A percentile compares a stretch with the other conserved stretches of the same genome.
These are phyloP conservation scores for Cordia subcordata DNA, from an alignment of 257 asterid species.

Conservation along the genomic window DNA sequence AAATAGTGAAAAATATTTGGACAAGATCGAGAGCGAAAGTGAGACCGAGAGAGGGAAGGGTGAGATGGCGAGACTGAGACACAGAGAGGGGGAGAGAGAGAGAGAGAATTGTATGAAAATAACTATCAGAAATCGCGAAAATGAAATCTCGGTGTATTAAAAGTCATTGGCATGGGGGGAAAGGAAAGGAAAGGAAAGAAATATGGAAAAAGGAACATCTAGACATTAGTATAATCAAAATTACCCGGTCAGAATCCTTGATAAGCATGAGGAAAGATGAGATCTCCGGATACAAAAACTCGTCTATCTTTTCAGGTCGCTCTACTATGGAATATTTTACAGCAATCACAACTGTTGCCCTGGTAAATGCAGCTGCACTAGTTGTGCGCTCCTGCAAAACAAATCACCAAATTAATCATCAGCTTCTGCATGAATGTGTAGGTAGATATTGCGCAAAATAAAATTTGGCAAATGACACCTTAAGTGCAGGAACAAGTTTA, in stretches of 20 bases:
- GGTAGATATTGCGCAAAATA: not conserved
- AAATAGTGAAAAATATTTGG: not conserved
- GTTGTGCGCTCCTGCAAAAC: conserved; percentile 73
- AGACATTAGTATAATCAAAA: not conserved
- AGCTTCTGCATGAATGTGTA: not conserved
- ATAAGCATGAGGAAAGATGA: conserved; percentile 94
- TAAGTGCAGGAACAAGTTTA: conserved; percentile 94
- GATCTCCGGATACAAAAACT: conserved; percentile 72
- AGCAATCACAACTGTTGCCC: conserved; percentile 95
- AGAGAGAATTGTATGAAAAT: no score
- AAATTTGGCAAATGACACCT: conserved; percentile 42
- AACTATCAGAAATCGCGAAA: no score
- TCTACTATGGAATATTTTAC: conserved; percentile 92
- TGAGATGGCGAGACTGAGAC: no score
- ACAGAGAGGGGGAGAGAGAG: not conserved
- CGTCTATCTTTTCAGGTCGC: conserved; percentile 94
- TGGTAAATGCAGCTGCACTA: conserved; percentile 83
- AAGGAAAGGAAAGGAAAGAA: no score
- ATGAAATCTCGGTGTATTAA: no score
- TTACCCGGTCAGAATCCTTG: conserved; percentile 89
- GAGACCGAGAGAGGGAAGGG: not conserved
- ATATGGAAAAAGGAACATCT: not conserved
- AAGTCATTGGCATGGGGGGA: no score
- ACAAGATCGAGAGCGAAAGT: not conserved
- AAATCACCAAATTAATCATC: conserved; percentile 17